Evolutionary conservation across 1,139 yeast species (phyloP), one percentile per base, ranked within the genome.

Genomic region (Diutina mesorugosa): DNA sequence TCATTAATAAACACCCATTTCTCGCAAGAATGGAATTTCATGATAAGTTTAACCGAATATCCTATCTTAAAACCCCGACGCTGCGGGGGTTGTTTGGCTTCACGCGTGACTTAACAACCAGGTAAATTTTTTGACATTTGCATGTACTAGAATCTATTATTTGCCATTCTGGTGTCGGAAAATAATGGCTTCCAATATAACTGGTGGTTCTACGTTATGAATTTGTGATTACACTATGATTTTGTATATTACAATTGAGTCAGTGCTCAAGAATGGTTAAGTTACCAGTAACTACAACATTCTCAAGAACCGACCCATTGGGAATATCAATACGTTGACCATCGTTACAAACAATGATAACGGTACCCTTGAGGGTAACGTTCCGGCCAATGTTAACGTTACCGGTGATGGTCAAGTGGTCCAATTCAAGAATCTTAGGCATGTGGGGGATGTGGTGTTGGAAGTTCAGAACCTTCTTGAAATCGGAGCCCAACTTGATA

Each of bases 251-350:
- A 35, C 41, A 35, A 35, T n/a, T 35, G 41, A 35, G 12, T 16
- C 73, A 93, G 73, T 93, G 99, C 76, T 93, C 99, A 67, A 93
- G 82, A 64, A 93, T 91, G 66, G 96, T 90, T 74, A 93, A 82
- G 76, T 89, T 90, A 71, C 99, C 99, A 59, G 99, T 93, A 65
- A 93, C 90, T 63, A 93, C 99, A 57, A 91, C 98, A 67, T 93
- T 93, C 72, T 93, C 99, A 66, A 93, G 80, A 58, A 90, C 80
- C 32, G 96, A 81, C 52, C 99, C 99, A 68, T 93, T 91, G 65
- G 99, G 99, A 77, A 93, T 89, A 69, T 93, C 98, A 66, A 93
- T 93, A 75, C 84, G 89, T 69, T 90, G 95, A 61, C 98, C 98
- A 67, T 93, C 99, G 61, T 93, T 91, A 73, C 98, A 91, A 58